Base-by-base conservation (phyloP, 805 yeast species). In the Saccharomyces kudriavzevii region DNA sequence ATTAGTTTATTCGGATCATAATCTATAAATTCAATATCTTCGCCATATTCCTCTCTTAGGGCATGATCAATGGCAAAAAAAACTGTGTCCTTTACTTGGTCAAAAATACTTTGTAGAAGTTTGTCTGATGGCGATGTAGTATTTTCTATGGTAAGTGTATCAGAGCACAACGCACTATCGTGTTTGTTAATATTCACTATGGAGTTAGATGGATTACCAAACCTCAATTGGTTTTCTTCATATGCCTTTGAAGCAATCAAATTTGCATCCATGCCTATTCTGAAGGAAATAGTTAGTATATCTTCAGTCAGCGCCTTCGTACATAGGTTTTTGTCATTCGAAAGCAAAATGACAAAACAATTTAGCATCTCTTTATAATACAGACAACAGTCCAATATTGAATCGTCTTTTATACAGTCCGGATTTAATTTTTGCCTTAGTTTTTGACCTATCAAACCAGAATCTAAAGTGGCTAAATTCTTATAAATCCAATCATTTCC, bases 251-350 rank as follows among this genome's bases (percentile, higher is more conserved):
- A 54, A 0, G 81, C 79, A 17, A 81, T 79, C n/a, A 71, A 51
- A 27, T 67, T 65, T 0, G 83, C 80, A 3, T 77, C 71, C 80
- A 80, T 77, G 0, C 70, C 74, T 49, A 67, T 65, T 24, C 75
- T 65, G 54, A 63, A 74, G 0, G 77, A 71, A 1, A 89, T 83
- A 0, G 96, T 89, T 47, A 82, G 68, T 0, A 87, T 65, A 2
- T 75, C 83, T 61, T 88, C 83, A 2, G 84, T 69, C 47, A 89
- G 69, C 0, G 96, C 95, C 66, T 86, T 87, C 57, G 80, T 67
- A 66, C 97, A 89, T 8, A 91, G 73, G 64, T 90, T 91, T 60
- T 83, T 85, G 66, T 91, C 97, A 65, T 91, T 87, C 0, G 96
- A 85, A 55, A 90, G 62, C 26, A 88, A 66, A 2, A 90, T 77